Evolutionary conservation across 192 early-diverging fungal species (phyloP), one percentile per base, ranked within the genome.

Genomic region (Podila epicladia): DNA sequence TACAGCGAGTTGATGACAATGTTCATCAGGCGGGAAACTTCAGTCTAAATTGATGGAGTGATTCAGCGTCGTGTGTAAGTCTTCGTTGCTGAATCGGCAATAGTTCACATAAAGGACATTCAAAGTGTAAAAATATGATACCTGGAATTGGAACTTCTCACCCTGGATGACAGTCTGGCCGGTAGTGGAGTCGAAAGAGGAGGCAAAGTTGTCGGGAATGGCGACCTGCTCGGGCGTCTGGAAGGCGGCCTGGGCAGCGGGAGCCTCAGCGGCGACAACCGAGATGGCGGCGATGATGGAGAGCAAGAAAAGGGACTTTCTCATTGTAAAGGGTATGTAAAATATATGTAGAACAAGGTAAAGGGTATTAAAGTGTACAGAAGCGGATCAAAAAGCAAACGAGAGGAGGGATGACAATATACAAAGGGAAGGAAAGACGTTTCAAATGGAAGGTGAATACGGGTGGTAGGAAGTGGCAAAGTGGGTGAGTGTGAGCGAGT

Each of bases 1-100:
- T 99, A 99, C 24, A 99, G 87, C 28, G 94, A 95, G 84, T 98
- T 96, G 83, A 97, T 97, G 72, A 99, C 95, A 63, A 99, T 87
- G 71, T 95, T 92, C 87, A 99, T 96, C 68, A 99, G 82, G 71
- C 92, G 90, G 50, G 92, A 92, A 17, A 97, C 94, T 74, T 98
- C 96, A 64, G 96, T 92, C 89, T 97, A 89, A 19, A 24, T 41
- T 37, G 17, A 24, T n/a, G 33, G 22, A n/a, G 11, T 31, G 35
- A 6, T 15, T 11, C 15, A 45, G 15, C 41, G 41, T 45, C 13
- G 41, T 17, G 15, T 17, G 41, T 45, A 13, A 45, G 41, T 3
- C 41, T 12, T 33, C 17, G 12, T 2, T 45, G 41, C 13, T 1
- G 41, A 45, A 51, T 6, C 29, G 20, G 32, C 17, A 9, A 66